Conservation (phyloP, 208 protist genomes). For the Acanthamoeba royreba region DNA sequence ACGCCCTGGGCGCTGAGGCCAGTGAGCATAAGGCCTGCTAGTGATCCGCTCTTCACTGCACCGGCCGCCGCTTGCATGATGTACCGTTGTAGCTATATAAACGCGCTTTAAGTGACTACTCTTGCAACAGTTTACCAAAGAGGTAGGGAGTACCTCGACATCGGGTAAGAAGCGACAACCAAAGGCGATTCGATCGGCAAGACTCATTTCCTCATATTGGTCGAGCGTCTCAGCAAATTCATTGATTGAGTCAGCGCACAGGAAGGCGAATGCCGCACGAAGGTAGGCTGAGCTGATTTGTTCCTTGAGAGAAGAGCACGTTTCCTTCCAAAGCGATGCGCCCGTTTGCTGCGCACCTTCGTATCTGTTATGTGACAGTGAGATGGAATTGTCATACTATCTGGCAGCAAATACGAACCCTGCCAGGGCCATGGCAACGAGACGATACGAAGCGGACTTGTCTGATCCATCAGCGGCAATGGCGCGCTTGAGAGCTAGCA, state of each 20-base stretch:
- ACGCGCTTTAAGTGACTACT: neutral
- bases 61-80: neutral
- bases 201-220: conserved; percentile 51
- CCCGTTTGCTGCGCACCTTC: neutral
- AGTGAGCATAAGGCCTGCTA: conserved; percentile 69
- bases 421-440: conserved; percentile 65
- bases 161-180: conserved; percentile 68
- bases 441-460: neutral
- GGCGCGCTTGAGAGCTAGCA: conserved; percentile 36
- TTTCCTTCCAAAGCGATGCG: conserved; percentile 60
- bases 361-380: neutral
- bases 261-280: conserved; percentile 65
- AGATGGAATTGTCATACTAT: neutral
- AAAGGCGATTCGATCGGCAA: conserved; percentile 68
- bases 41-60: neutral
- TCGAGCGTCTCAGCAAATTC: conserved; percentile 9
- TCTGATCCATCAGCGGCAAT: neutral
- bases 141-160: neutral
- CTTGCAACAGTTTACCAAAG: neutral
- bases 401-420: conserved; percentile 4
- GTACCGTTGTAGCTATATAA: conserved; percentile 31
- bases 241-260: conserved; percentile 31
- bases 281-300: conserved; percentile 65
- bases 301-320: conserved; percentile 43
- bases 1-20: conserved; percentile 62